Evolutionary conservation across 1,139 yeast genomes (phyloP).

Genomic region (Yamadazyma friedrichii): DNA sequence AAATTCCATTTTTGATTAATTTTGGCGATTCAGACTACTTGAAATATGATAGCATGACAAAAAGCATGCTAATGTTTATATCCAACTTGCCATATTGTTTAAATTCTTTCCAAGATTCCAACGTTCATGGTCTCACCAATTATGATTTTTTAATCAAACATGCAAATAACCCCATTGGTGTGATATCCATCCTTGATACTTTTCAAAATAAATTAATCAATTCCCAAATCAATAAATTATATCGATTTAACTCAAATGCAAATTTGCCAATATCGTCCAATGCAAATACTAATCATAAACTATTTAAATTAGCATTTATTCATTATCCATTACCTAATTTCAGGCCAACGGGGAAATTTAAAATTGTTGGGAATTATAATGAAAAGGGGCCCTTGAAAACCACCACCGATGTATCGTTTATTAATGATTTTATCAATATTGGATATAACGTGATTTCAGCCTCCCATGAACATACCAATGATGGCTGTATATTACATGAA

Average conservation of each 20-base stretch:
- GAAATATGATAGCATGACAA: constrained; percentile 3
- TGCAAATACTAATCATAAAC: constrained; percentile 2
- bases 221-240: constrained; percentile 31
- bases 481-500: constrained; percentile 43
- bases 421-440: constrained; percentile 36
- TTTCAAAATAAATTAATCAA: constrained; percentile 26
- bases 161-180: constrained; percentile 20
- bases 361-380: constrained; percentile 48
- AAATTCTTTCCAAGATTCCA: constrained; percentile 19
- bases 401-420: constrained; percentile 32
- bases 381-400: constrained; percentile 41
- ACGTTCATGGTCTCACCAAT: constrained; percentile 36
- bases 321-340: constrained; percentile 54
- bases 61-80: constrained; percentile 19
- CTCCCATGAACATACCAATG: constrained; percentile 58
- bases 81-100: constrained; percentile 39
- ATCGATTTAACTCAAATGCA: constrained; percentile 18
- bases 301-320: constrained; percentile 42
- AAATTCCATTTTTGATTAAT: constrained; percentile 35
- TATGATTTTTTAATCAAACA: constrained; percentile 27
- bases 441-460: constrained; percentile 48
- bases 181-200: constrained; percentile 36
- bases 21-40: constrained; percentile 37
- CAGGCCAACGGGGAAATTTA: constrained; percentile 48
- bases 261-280: not conserved